A percentile compares a stretch with the other conserved stretches of the same genome.
These are phyloP conservation scores for Entomortierella beljakovae DNA, from an alignment of 192 early-diverging fungal species.

Conservation along the genomic window DNA sequence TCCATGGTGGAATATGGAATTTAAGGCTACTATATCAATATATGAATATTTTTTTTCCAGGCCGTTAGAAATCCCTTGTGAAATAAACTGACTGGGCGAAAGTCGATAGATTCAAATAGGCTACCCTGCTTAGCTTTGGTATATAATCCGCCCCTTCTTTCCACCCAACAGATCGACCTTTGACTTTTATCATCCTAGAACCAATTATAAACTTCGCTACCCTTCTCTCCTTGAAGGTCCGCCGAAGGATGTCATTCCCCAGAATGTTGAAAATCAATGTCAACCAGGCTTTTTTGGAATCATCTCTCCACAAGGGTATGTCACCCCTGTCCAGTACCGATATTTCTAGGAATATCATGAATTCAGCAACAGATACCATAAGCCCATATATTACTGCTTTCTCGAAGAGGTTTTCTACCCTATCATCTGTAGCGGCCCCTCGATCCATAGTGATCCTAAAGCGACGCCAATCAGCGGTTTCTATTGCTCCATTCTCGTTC, in stretches of 20 bases:
- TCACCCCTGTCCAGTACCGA: slow-evolving; percentile 10
- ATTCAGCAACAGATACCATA: background rate
- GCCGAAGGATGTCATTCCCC: background rate
- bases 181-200: background rate
- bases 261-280: slow-evolving; percentile 10
- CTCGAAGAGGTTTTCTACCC: background rate
- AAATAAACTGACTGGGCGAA: background rate
- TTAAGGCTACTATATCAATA: background rate
- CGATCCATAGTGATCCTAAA: background rate
- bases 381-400: background rate
- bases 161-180: too few relatives aligned
- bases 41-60: background rate
- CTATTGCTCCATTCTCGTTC: background rate
- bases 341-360: background rate
- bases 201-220: background rate
- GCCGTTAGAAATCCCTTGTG: background rate
- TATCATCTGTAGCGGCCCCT: background rate
- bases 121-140: too few relatives aligned
- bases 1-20: background rate
- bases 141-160: background rate
- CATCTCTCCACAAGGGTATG: slow-evolving; percentile 29
- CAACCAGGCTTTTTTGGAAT: slow-evolving; percentile 15
- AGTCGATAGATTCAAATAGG: background rate
- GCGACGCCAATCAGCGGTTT: background rate
- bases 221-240: background rate